Conservation (phyloP, 1,284 basidiomycete species). For the Marasmius tenuissimus region DNA sequence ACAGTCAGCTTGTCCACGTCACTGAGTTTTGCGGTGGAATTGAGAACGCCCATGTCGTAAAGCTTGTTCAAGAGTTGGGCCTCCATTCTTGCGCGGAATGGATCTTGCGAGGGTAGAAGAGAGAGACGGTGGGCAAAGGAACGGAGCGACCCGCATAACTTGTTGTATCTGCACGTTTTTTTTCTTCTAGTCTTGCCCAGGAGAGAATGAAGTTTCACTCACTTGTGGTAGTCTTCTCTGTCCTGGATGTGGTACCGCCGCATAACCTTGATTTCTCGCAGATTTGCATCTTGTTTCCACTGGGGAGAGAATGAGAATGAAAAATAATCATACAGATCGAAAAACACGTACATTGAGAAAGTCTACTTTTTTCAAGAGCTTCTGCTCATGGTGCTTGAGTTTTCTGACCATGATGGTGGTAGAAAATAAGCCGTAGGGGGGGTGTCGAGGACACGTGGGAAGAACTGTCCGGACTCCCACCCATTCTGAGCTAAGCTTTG, state of each 20-base stretch:
- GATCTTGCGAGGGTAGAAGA: conserved; percentile 87
- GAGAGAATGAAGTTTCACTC: conserved; percentile 16
- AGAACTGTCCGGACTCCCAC: neutral
- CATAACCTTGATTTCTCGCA: conserved; percentile 94
- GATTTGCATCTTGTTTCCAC: conserved; percentile 96
- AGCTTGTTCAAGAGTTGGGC: conserved; percentile 88
- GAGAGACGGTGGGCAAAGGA: conserved; percentile 87
- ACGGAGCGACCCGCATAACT: conserved; percentile 87
- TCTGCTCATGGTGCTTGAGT: conserved; percentile 93
- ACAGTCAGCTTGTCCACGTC: conserved; percentile 96
- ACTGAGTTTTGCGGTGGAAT: conserved; percentile 77
- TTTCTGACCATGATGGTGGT: conserved; percentile 69
- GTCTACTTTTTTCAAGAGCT: conserved; percentile 93
- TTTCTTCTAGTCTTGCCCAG: conserved; percentile 4
- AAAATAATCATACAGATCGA: conserved; percentile 1
- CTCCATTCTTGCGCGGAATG: conserved; percentile 87
- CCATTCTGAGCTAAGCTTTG: neutral
- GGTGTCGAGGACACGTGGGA: conserved; percentile 3
- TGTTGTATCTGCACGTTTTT: conserved; percentile 78
- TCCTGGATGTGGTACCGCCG: conserved; percentile 94
- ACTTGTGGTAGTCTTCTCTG: conserved; percentile 96
- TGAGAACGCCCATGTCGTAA: conserved; percentile 96
- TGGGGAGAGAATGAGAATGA: conserved; percentile 31
- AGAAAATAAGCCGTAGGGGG: neutral
- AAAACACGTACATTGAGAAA: conserved; percentile 74